These are phyloP conservation scores for Neovahlkampfia damariscottae DNA, from an alignment of 78 protist genomes.

Conservation along the genomic window DNA sequence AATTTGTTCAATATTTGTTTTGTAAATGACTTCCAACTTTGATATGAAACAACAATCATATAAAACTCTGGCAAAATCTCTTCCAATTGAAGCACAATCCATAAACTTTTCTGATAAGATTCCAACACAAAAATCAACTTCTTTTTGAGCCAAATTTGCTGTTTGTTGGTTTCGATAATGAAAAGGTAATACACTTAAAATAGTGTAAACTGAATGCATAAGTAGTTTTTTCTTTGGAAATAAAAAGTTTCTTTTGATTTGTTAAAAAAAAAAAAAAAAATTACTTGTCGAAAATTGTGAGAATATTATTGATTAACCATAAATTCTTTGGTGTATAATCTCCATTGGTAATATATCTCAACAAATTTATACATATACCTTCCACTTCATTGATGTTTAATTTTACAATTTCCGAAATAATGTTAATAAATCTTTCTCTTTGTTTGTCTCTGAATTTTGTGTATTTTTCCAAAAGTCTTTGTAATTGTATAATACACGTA, in stretches of 20 bases:
- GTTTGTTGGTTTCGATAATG: neutral
- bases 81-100: neutral
- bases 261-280: neutral
- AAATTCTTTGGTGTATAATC: neutral
- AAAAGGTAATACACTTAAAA: neutral
- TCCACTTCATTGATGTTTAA: neutral
- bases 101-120: neutral
- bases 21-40: neutral
- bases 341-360: neutral
- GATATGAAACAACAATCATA: neutral
- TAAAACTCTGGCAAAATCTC: neutral
- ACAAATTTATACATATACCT: neutral
- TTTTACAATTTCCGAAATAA: neutral
- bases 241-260: neutral
- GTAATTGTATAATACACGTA: neutral
- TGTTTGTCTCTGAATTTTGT: neutral
- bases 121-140: neutral
- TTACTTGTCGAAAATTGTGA: neutral
- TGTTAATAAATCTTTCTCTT: neutral
- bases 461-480: neutral
- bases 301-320: neutral
- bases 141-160: neutral
- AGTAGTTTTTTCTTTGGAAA: neutral
- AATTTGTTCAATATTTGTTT: neutral
- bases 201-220: neutral